Evolutionary conservation across 805 yeast genomes (phyloP), one percentile per base, ranked within the genome.

Genomic region (Cyberlindnera meyerae): DNA sequence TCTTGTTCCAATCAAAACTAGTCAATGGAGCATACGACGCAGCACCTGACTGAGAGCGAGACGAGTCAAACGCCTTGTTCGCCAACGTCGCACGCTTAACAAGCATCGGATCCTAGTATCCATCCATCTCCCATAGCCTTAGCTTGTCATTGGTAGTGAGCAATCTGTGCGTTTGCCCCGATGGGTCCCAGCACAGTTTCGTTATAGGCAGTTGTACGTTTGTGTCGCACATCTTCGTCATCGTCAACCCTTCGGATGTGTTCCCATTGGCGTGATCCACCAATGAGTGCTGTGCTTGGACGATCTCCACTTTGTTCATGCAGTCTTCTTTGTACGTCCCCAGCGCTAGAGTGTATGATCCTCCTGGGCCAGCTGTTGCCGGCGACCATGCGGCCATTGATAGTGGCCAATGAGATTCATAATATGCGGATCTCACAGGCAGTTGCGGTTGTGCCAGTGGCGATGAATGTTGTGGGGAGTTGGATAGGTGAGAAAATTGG

Each of bases 1-100:
- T 66, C 25, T 69, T 62, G 63, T 84, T 87, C 97, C 98, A 93
- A 61, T 93, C 96, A 51, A 93, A 86, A 2, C 95, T 79, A 0
- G 97, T 89, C 35, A 93, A 71, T 5, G 98, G 98, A 2, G 98
- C 95, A 33, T 79, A 65, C 15, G 58, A 53, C 8, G 36, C 15
- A 4, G n/a, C 24, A 3, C 39, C 39, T n/a, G n/a, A n/a, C n/a
- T n/a, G n/a, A 6, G 29, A 15, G 17, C 41, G 22, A 8, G 29
- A 31, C 6, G 37, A 11, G 11, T 40, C 44, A 24, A 47, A 48
- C 1, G 46, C 37, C 25, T 40, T 42, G 39, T 65, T 55, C 13
- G 60, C 49, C 28, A 72, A 54, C 14, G 60, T 59, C 12, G 64
- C 52, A 22, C 69, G 63, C 36, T 66, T 73, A 14, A 57, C 53